These are phyloP conservation scores for Licmophora abbreviata DNA, from an alignment of 108 stramenopile genomes.

Conservation along the genomic window DNA sequence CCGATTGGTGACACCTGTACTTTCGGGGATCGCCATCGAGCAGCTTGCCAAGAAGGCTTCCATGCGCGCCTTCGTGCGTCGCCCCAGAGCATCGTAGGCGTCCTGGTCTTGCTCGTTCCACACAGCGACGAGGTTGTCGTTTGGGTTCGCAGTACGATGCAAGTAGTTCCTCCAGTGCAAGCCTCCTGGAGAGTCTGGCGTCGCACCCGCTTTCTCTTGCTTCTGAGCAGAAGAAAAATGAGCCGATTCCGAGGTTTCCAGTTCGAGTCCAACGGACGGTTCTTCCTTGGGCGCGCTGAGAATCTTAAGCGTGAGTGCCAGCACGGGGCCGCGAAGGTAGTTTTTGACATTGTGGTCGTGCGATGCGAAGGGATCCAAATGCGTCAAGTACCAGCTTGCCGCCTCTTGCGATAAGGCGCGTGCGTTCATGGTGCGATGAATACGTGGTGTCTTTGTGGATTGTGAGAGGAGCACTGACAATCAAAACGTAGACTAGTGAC, in stretches of 20 bases:
- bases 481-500: no score
- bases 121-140: no score
- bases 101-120: slow-evolving; percentile 7
- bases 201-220: neutral
- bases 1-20: slow-evolving; percentile 13
- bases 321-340: slow-evolving; percentile 43
- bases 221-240: no score
- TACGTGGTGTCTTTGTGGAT: no score
- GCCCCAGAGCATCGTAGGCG: slow-evolving; percentile 25
- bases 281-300: slow-evolving; percentile 1
- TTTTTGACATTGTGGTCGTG: slow-evolving; percentile 49
- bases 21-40: slow-evolving; percentile 37
- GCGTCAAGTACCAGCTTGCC: slow-evolving; percentile 50
- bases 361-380: slow-evolving; percentile 45
- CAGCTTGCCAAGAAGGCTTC: slow-evolving; percentile 73
- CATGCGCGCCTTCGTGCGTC: slow-evolving; percentile 60
- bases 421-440: slow-evolving; percentile 30
- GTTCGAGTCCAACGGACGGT: neutral
- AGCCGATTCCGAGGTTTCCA: no score
- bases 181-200: neutral
- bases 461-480: no score
- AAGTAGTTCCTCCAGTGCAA: no score
- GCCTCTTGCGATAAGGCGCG: slow-evolving; percentile 40
- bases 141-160: neutral
- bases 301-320: slow-evolving; percentile 50